These are phyloP conservation scores for Dianthus caryophyllus DNA, from an alignment of 148 eudicot genomes.

Conservation along the genomic window DNA sequence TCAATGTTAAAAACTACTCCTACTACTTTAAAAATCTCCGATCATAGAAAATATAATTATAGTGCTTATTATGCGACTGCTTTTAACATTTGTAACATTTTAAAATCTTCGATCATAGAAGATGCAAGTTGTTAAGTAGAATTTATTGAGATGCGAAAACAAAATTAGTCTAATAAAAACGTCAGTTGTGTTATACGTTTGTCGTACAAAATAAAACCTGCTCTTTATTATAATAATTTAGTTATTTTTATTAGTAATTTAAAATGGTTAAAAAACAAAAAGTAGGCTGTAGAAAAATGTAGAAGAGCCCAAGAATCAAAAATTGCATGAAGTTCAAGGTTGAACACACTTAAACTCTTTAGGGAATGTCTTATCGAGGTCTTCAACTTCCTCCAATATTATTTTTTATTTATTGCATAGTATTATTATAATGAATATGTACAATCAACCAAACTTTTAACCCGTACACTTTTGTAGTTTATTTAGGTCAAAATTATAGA, in stretches of 20 bases:
- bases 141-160: constrained; percentile 12
- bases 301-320: constrained; percentile 17
- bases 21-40: too few relatives aligned
- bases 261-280: not conserved
- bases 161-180: not conserved
- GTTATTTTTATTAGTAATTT: not conserved
- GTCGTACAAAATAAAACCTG: not conserved
- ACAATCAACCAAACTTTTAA: too few relatives aligned
- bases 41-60: too few relatives aligned
- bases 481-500: too few relatives aligned
- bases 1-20: too few relatives aligned
- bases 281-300: constrained; percentile 12
- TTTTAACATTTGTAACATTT: too few relatives aligned
- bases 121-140: constrained; percentile 16
- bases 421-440: too few relatives aligned
- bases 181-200: constrained; percentile 3
- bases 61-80: too few relatives aligned
- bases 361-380: constrained; percentile 24
- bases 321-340: constrained; percentile 15
- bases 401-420: too few relatives aligned
- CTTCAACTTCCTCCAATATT: too few relatives aligned
- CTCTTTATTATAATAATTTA: not conserved
- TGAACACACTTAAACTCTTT: constrained; percentile 1
- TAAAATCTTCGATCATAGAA: too few relatives aligned
- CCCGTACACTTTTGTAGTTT: too few relatives aligned